A percentile compares a stretch with the other conserved stretches of the same genome.
These are phyloP conservation scores for Aspergillus mulundensis DNA, from an alignment of 495 filamentous ascomycete genomes.

Conservation along the genomic window DNA sequence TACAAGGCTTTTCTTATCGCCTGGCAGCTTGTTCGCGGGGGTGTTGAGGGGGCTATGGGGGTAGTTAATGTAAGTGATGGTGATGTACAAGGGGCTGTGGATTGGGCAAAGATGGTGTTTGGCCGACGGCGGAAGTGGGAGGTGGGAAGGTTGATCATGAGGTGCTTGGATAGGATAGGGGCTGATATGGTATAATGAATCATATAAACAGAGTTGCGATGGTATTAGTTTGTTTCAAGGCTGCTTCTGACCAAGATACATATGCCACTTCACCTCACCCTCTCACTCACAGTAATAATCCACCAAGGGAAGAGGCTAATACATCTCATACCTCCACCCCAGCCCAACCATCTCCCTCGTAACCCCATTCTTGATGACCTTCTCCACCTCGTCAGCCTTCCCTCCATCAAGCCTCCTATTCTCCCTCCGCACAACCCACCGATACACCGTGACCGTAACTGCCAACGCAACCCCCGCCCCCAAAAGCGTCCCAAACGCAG, in stretches of 20 bases:
- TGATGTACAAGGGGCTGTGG: slow-evolving; percentile 26
- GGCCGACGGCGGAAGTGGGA: slow-evolving; percentile 22
- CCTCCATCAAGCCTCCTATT: slow-evolving; percentile 33
- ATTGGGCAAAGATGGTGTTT: slow-evolving; percentile 11
- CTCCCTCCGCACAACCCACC: slow-evolving; percentile 33
- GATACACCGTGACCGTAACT: slow-evolving; percentile 28
- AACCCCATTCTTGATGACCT: slow-evolving; percentile 35
- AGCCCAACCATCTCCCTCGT: slow-evolving; percentile 39
- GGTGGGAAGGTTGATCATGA: slow-evolving; percentile 27
- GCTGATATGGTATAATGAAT: too few relatives aligned
- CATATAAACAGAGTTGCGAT: too few relatives aligned
- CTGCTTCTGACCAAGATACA: too few relatives aligned
- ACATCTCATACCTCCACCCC: slow-evolving; percentile 41
- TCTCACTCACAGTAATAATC: too few relatives aligned
- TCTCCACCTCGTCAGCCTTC: slow-evolving; percentile 25
- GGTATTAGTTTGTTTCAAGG: too few relatives aligned
- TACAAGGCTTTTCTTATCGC: slow-evolving; percentile 39
- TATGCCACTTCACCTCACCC: too few relatives aligned
- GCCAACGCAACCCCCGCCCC: slow-evolving; percentile 30
- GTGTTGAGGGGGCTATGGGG: slow-evolving; percentile 26
- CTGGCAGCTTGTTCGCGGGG: slow-evolving; percentile 30
- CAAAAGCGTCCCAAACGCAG: slow-evolving; percentile 36
- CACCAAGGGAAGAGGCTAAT: too few relatives aligned
- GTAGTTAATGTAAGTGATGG: slow-evolving; percentile 26
- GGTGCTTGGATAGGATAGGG: slow-evolving; percentile 25